These are phyloP conservation scores for Rhynchosporium secalis DNA, from an alignment of 2,329 filamentous ascomycete species.

Conservation along the genomic window DNA sequence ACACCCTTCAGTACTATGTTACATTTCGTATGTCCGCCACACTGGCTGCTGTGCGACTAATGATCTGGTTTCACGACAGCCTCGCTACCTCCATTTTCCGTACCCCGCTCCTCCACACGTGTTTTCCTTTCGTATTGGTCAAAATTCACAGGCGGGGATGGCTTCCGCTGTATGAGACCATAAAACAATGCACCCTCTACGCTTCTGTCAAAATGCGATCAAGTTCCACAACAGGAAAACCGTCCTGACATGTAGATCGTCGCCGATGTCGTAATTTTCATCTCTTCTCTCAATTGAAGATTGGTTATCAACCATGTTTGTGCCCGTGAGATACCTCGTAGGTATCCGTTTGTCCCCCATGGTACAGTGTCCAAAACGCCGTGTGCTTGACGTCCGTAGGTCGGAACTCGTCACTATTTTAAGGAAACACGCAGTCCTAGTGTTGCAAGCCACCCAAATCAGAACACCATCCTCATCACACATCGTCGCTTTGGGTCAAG, in stretches of 20 bases:
- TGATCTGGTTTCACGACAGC: constrained; percentile 3
- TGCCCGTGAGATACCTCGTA: constrained; percentile 3
- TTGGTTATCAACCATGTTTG: constrained; percentile 9
- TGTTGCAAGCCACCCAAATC: constrained; percentile 11
- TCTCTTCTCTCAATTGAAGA: not conserved
- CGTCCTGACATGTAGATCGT: not conserved
- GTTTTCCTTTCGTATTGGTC: not conserved
- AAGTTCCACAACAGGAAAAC: constrained; percentile 11
- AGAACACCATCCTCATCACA: constrained; percentile 35
- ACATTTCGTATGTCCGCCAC: constrained; percentile 11
- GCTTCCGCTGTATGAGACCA: not conserved
- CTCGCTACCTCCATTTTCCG: not conserved
- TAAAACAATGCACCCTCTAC: constrained; percentile 13
- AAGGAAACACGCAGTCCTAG: not conserved
- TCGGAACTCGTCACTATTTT: not conserved
- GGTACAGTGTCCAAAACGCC: constrained; percentile 3
- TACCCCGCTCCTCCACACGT: not conserved
- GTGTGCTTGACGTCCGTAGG: constrained; percentile 9
- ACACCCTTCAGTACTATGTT: constrained; percentile 13
- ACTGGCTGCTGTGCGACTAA: constrained; percentile 3
- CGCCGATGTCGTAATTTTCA: not conserved
- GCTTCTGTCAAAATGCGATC: constrained; percentile 10
- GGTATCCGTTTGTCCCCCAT: constrained; percentile 6
- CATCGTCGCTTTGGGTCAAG: constrained; percentile 33
- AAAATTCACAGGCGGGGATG: not conserved